Evolutionary conservation across 2,329 filamentous ascomycete genomes (phyloP), one percentile per base, ranked within the genome.

Genomic region (Penicillium sp.): DNA sequence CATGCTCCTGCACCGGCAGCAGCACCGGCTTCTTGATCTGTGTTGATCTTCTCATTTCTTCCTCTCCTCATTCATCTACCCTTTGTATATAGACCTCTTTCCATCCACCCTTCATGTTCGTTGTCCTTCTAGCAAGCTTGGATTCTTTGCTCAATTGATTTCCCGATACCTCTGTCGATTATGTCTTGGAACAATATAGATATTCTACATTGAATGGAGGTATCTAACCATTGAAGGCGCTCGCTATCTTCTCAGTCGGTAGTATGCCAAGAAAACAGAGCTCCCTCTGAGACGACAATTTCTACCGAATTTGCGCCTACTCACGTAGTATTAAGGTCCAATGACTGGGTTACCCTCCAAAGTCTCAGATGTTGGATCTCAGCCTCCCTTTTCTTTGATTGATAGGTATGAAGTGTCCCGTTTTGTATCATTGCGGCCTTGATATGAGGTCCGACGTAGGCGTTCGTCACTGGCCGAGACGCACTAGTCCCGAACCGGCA

Each of bases 1-100:
- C 86, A 88, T 57, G 84, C 87, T 67, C 83, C 86, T 20, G 75
- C 79, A 54, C 81, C 83, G 71, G 86, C 78, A 82, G 49, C 35
- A 12, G 47, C 43, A 22, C 37, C 41, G 7, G 43, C 8, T 11
- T 52, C 50, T 14, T 55, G 41, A 50, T 45, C 28, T 12, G 1
- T 41, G 3, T 22, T 37, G 17, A 41, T 17, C 41, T 17, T 17
- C 43, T 22, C n/a, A 15, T 45, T 38, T 22, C 22, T 12, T 38
- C 8, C 31, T 22, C 22, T 31, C 5, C 57, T 55, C 67, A 53
- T 45, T 53, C 56, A 47, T 54, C 61, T 39, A 25, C 51, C 55
- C 59, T 49, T 54, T 67, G 69, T 75, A 73, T 68, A 73, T 74
- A 75, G 71, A 70, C 63, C 61, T 63, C 62, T 68, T 65, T 63